Evolutionary conservation across 352 stramenopile genomes (phyloP).

Genomic region (Thalassiosira exigua): DNA sequence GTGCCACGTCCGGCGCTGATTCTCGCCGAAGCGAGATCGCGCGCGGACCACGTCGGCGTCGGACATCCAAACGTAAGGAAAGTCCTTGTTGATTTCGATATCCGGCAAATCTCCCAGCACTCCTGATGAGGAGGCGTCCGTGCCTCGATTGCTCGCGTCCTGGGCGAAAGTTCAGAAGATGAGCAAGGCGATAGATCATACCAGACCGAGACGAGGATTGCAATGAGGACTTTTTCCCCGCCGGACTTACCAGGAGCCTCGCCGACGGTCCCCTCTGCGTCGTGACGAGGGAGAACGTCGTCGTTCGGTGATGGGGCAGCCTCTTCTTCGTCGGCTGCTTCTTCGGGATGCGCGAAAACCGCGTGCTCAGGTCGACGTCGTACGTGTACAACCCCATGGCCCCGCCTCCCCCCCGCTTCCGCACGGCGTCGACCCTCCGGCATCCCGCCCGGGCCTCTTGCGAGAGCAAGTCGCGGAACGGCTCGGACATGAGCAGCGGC

Average conservation of each 20-base stretch:
- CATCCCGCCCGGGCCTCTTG: constrained; percentile 42
- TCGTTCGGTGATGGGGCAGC: neutral
- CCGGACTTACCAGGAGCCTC: too few relatives aligned
- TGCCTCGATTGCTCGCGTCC: neutral
- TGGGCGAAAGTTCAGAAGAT: too few relatives aligned
- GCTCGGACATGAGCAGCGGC: constrained; percentile 60
- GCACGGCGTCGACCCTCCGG: constrained; percentile 53
- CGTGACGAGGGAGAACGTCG: constrained; percentile 20
- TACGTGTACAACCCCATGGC: constrained; percentile 57
- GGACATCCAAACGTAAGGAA: constrained; percentile 49
- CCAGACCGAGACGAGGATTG: too few relatives aligned
- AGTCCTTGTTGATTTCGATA: constrained; percentile 47
- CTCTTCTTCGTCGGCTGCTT: constrained; percentile 23
- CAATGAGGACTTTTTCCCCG: too few relatives aligned
- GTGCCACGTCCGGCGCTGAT: constrained; percentile 36
- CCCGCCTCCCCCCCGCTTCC: constrained; percentile 29
- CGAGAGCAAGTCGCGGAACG: constrained; percentile 58
- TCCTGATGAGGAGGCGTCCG: constrained; percentile 10
- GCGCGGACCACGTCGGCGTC: constrained; percentile 52
- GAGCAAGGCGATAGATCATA: too few relatives aligned
- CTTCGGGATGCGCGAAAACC: constrained; percentile 27
- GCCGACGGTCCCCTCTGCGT: neutral
- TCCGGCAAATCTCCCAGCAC: constrained; percentile 48
- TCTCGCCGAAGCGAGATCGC: constrained; percentile 37
- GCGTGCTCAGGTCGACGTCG: constrained; percentile 49